phyloP scores from a whole-genome alignment of 2,329 filamentous ascomycete species.

The Trichoderma afroharzianum region DNA sequence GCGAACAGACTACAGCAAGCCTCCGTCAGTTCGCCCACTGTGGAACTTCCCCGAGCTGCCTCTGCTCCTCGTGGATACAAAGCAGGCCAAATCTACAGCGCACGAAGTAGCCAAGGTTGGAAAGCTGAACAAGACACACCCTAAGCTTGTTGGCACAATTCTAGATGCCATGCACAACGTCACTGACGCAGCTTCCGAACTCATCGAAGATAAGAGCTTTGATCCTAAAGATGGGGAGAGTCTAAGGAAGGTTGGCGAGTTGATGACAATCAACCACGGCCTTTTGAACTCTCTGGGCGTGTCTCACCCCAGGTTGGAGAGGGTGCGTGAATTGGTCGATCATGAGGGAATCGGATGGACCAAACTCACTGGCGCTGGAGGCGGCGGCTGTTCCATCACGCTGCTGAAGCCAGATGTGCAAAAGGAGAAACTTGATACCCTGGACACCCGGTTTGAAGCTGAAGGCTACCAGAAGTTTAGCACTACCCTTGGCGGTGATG shows the following conservation, averaged over 20 bases:
- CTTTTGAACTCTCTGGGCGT: conserved; percentile 87
- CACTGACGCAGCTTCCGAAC: conserved; percentile 49
- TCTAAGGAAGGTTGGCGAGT: conserved; percentile 73
- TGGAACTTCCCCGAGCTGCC: conserved; percentile 91
- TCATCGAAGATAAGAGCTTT: conserved; percentile 62
- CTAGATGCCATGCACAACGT: conserved; percentile 81
- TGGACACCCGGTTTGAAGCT: conserved; percentile 62
- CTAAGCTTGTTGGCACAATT: conserved; percentile 73
- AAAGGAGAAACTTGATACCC: conserved; percentile 51
- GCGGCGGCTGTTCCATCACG: conserved; percentile 93
- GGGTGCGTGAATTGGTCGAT: conserved; percentile 86
- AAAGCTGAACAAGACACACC: conserved; percentile 66
- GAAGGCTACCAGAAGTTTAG: conserved; percentile 83
- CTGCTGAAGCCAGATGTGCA: conserved; percentile 68
- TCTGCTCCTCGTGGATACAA: conserved; percentile 84
- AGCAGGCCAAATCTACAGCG: conserved; percentile 79
- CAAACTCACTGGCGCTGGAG: conserved; percentile 92
- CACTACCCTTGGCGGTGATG: conserved; percentile 87
- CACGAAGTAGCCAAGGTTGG: conserved; percentile 84
- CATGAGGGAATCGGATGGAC: conserved; percentile 91
- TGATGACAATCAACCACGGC: conserved; percentile 93
- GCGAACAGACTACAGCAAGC: conserved; percentile 70
- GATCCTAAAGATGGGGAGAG: conserved; percentile 60
- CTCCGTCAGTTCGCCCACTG: conserved; percentile 71
- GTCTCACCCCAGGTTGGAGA: conserved; percentile 88